Evolutionary conservation across 306 rosid genomes (phyloP).

Genomic region (Comarum palustre): DNA sequence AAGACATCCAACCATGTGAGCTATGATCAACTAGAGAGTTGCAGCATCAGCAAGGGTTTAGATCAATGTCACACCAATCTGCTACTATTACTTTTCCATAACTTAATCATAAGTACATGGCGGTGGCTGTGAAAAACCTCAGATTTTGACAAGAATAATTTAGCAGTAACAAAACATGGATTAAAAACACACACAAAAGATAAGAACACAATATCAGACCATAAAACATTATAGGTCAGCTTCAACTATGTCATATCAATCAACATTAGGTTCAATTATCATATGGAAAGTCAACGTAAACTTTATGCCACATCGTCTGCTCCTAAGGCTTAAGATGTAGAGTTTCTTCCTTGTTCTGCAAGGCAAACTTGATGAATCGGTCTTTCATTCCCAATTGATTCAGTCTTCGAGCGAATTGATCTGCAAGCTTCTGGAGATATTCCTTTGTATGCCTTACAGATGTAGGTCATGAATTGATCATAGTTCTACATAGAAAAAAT

Average conservation of each 20-base stretch:
- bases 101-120: neutral
- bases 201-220: neutral
- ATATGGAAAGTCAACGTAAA: too few relatives aligned
- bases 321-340: conserved; percentile 20
- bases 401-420: neutral
- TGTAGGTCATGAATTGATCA: too few relatives aligned
- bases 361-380: conserved; percentile 40
- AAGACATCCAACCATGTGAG: conserved; percentile 4
- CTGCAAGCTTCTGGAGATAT: too few relatives aligned
- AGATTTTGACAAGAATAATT: neutral
- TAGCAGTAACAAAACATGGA: neutral
- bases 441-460: too few relatives aligned
- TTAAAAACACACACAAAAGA: neutral
- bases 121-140: neutral
- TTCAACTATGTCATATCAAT: neutral
- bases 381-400: conserved; percentile 18
- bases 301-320: conserved; percentile 8
- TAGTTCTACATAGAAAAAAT: conserved; percentile 35
- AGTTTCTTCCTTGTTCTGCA: conserved; percentile 26
- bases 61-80: conserved; percentile 12
- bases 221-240: neutral
- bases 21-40: neutral
- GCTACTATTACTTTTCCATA: neutral
- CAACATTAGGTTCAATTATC: neutral
- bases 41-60: neutral